A percentile compares a stretch with the other conserved stretches of the same genome.
These are phyloP conservation scores for Zanthoxylum bungeanum DNA, from an alignment of 345 rosid genomes.

Conservation along the genomic window DNA sequence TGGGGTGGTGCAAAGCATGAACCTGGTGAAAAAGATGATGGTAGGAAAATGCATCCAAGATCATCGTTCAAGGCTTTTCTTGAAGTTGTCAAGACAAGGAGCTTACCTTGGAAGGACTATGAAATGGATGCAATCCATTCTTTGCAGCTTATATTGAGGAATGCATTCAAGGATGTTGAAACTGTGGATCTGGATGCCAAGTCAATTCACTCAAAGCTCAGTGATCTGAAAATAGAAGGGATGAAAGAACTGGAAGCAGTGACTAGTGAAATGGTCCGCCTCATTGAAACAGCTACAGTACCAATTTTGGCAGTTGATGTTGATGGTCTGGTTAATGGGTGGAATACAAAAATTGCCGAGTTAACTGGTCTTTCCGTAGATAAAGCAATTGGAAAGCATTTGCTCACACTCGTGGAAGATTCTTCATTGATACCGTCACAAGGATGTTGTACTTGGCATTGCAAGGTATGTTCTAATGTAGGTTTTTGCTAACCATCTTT, in stretches of 20 bases:
- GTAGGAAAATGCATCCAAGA: constrained; percentile 90
- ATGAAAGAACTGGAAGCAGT: constrained; percentile 90
- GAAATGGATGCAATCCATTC: constrained; percentile 99
- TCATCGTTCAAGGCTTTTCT: constrained; percentile 96
- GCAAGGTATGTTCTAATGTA: constrained; percentile 55
- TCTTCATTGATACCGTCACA: constrained; percentile 61
- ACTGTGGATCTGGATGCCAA: constrained; percentile 39
- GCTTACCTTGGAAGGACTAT: constrained; percentile 92
- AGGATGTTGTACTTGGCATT: constrained; percentile 70
- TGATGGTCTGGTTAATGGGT: constrained; percentile 85
- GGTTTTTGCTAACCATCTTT: not conserved
- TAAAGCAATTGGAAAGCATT: constrained; percentile 79
- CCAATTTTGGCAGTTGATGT: constrained; percentile 91
- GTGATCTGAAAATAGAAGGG: constrained; percentile 80
- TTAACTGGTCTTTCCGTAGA: constrained; percentile 80
- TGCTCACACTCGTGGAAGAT: constrained; percentile 84
- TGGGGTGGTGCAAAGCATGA: constrained; percentile 99
- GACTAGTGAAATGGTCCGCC: constrained; percentile 91
- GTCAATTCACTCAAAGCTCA: constrained; percentile 55
- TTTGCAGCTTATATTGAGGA: constrained; percentile 87
- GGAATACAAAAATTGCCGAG: constrained; percentile 92
- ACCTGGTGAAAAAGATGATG: constrained; percentile 70
- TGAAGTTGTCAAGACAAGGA: constrained; percentile 79
- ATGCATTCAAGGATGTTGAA: constrained; percentile 62
- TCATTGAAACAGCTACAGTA: constrained; percentile 89